Conservation (phyloP, 2,329 filamentous ascomycete species). For the Ambrosiella cleistominuta region DNA sequence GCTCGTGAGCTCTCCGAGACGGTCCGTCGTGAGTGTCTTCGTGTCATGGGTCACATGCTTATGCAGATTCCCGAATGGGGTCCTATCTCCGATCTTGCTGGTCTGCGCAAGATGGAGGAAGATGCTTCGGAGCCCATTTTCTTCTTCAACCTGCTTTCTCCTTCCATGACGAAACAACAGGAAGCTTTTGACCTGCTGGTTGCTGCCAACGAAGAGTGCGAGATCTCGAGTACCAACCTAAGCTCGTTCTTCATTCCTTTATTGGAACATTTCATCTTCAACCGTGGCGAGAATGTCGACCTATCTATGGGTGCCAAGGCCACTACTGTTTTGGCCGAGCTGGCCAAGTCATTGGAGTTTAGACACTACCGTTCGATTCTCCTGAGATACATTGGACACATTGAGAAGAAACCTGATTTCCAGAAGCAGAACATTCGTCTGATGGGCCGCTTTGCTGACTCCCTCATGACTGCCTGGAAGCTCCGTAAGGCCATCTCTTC, state of each 20-base stretch:
- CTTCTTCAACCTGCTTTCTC: slow-evolving; percentile 83
- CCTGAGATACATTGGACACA: slow-evolving; percentile 65
- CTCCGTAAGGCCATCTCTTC: neutral
- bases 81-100: slow-evolving; percentile 55
- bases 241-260: slow-evolving; percentile 79
- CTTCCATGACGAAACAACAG: slow-evolving; percentile 70
- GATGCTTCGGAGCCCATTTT: slow-evolving; percentile 56
- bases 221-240: slow-evolving; percentile 59
- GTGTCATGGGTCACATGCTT: slow-evolving; percentile 63
- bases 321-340: slow-evolving; percentile 56
- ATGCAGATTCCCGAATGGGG: slow-evolving; percentile 51
- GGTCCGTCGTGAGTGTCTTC: slow-evolving; percentile 65
- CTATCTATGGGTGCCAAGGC: slow-evolving; percentile 77
- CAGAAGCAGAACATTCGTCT: slow-evolving; percentile 77
- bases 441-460: slow-evolving; percentile 64
- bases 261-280: slow-evolving; percentile 85
- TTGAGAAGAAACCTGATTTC: slow-evolving; percentile 61
- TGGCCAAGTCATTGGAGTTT: slow-evolving; percentile 72
- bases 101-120: slow-evolving; percentile 37
- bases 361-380: slow-evolving; percentile 74
- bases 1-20: slow-evolving; percentile 65
- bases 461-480: slow-evolving; percentile 31
- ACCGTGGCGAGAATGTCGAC: slow-evolving; percentile 59
- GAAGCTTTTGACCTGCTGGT: slow-evolving; percentile 67
- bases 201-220: slow-evolving; percentile 42